Evolutionary conservation across 148 eudicot genomes (phyloP), one percentile per base, ranked within the genome.

Genomic region (Rheum nobile): DNA sequence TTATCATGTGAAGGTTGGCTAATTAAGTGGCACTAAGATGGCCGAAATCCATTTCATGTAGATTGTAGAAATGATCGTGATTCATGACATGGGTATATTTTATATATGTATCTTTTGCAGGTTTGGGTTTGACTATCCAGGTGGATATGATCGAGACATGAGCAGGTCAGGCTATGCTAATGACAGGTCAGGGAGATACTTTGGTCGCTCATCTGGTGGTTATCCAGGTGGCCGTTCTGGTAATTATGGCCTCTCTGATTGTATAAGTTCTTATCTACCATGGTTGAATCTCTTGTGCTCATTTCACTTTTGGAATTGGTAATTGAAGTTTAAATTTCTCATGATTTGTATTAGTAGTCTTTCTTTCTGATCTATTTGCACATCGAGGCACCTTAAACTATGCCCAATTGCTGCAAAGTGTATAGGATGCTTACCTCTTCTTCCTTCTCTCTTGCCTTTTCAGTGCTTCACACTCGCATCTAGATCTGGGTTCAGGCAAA

Each of bases 181-280:
- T 78, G 97, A 88, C 34, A 88, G 97, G 87, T 90, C 95, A 74
- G 97, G 99, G 75, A 89, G 99, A 67, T 89, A 78, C 65, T 54
- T 72, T 71, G 93, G 91, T 71, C 96, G 97, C 37, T 74, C 82
- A 76, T 59, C 81, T 75, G 97, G 93, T 81, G 92, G 96, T 35
- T 92, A 80, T 83, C 96, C 85, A 54, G 85, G 94, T 77, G 96
- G 90, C 63, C 81, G 78, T 41, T 81, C 90, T 74, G 90, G 88
- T 88, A 90, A 73, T 67, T 38, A 17, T 19, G 6, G 14, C 6
- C 8, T 38, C 72, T 19, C 13, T 13, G 39, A 37, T 35, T 34
- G 7, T 41, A n/a, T 8, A 37, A 21, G 17, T 19, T 69, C 8
- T 9, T 19, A n/a, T n/a, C 26, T 37, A n/a, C 10, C 13, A n/a